Conservation (phyloP, 208 protist genomes). For the Trypanosoma melophagium region DNA sequence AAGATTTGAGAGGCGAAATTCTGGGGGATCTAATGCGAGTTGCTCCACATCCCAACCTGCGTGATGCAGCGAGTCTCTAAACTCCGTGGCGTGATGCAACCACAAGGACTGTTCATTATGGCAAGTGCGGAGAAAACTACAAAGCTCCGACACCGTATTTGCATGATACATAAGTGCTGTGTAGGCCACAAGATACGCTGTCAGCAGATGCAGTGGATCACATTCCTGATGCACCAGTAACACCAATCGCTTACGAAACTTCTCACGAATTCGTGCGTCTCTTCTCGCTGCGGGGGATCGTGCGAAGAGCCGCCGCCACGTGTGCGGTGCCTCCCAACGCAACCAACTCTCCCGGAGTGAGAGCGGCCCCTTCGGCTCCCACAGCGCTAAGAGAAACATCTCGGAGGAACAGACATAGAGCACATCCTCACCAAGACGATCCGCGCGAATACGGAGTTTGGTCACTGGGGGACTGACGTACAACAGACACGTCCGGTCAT, state of each 20-base stretch:
- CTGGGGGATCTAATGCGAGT: conserved; percentile 62
- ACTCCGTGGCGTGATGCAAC: conserved; percentile 28
- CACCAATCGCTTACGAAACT: conserved; percentile 37
- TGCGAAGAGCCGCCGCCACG: conserved; percentile 16
- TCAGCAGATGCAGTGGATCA: conserved; percentile 52
- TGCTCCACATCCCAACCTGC: conserved; percentile 73
- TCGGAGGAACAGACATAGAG: conserved; percentile 58
- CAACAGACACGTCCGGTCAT: conserved; percentile 47
- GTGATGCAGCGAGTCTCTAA: conserved; percentile 36
- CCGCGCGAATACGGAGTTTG: conserved; percentile 54
- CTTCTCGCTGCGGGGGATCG: conserved; percentile 2
- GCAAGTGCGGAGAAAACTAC: conserved; percentile 54
- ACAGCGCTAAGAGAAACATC: conserved; percentile 74
- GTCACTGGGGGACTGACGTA: conserved; percentile 64
- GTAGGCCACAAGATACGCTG: conserved; percentile 72
- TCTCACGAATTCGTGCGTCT: background rate
- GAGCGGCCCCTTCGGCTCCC: conserved; percentile 48
- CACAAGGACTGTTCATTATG: conserved; percentile 48
- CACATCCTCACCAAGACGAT: conserved; percentile 60
- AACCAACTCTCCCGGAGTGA: conserved; percentile 48
- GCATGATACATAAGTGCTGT: conserved; percentile 59
- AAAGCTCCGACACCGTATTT: conserved; percentile 38
- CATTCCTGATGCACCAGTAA: conserved; percentile 75
- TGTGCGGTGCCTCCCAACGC: conserved; percentile 42
- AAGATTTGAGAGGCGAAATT: conserved; percentile 63